Conservation (phyloP, 495 filamentous ascomycete genomes). For the Xylaria flabelliformis region DNA sequence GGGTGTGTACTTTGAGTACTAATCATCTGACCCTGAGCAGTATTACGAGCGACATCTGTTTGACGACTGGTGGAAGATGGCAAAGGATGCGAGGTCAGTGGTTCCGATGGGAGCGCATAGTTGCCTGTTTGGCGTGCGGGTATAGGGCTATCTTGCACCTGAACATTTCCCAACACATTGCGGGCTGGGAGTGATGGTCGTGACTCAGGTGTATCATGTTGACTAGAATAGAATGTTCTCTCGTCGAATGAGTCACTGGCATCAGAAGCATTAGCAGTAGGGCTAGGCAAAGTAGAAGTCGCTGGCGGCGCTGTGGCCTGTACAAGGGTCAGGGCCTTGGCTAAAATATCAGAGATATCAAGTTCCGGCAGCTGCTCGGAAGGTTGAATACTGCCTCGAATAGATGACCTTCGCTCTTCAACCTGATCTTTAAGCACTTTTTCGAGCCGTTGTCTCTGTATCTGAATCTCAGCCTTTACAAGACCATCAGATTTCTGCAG, state of each 20-base stretch:
- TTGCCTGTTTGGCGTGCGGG: slow-evolving; percentile 19
- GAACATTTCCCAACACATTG: slow-evolving; percentile 52
- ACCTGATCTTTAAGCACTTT: slow-evolving; percentile 74
- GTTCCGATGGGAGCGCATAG: slow-evolving; percentile 21
- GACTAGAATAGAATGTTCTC: slow-evolving; percentile 95
- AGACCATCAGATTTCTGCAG: slow-evolving; percentile 84
- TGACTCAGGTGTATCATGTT: slow-evolving; percentile 59
- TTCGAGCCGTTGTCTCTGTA: slow-evolving; percentile 83
- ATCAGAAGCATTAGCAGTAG: slow-evolving; percentile 60
- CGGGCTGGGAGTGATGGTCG: slow-evolving; percentile 49
- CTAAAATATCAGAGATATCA: slow-evolving; percentile 76
- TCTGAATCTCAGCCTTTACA: slow-evolving; percentile 78
- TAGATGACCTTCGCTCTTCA: slow-evolving; percentile 65
- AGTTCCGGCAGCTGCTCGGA: slow-evolving; percentile 72
- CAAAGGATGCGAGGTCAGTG: slow-evolving; percentile 25
- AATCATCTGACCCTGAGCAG: slow-evolving; percentile 5
- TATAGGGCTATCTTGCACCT: slow-evolving; percentile 41
- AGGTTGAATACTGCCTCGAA: slow-evolving; percentile 60
- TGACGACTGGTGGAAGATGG: slow-evolving; percentile 19
- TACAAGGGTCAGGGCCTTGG: slow-evolving; percentile 74
- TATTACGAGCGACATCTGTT: slow-evolving; percentile 14
- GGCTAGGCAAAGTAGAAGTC: slow-evolving; percentile 60
- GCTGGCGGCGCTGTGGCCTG: slow-evolving; percentile 46
- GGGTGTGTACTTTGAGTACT: background rate
- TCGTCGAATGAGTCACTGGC: slow-evolving; percentile 85